Base-by-base conservation (phyloP, 768 basidiomycete species). In the Mycena polygramma region DNA sequence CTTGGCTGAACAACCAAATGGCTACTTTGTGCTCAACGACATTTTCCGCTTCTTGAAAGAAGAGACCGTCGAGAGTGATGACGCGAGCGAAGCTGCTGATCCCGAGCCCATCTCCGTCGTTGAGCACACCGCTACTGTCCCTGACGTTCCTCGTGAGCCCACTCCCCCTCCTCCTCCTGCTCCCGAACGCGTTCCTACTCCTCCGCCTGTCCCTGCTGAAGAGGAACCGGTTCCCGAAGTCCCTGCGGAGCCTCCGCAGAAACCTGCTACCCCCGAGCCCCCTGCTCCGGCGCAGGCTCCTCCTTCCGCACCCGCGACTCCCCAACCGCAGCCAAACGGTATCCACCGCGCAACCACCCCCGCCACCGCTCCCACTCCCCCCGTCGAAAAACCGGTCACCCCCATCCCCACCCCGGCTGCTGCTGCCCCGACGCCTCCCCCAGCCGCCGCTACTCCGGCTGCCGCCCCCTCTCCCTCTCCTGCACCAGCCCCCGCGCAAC, bases 11-110 rank as follows among this genome's bases (percentile, higher is more conserved):
- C 98, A 99, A 83, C 95, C 96, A 17, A 98, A 97, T 75, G 98
- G 98, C 51, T 99, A 99, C 86, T 99, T 97, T 79, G 98, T 99
- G 73, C 91, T 99, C 83, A 99, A 99, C 83, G 98, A 99, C 84
- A 98, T 99, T 85, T 99, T 99, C 91, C 94, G 98, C 69, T 99
- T 98, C 88, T 86, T 99, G 73, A 98, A 98, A 85, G 98, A 98
- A 83, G 96, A 98, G 78, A 84, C 89, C 10, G 91, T 94, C 63
- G 95, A 95, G 73, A 86, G 86, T 36, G 95, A 94, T 65, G 94
- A 93, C 54, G 87, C 79, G 78, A 83, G 80, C 70, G 91, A 86
- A 43, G 81, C 84, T 41, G 83, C 80, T 20, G 81, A 79, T 35
- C 43, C 71, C 77, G 53, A 75, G 75, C 68, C 80, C 75, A 45